Percentiles rank a stretch among this genome's conserved stretches.
Evolutionary conservation across 2,329 filamentous ascomycete genomes (phyloP).

Genomic region (Cladophialophora bantiana): DNA sequence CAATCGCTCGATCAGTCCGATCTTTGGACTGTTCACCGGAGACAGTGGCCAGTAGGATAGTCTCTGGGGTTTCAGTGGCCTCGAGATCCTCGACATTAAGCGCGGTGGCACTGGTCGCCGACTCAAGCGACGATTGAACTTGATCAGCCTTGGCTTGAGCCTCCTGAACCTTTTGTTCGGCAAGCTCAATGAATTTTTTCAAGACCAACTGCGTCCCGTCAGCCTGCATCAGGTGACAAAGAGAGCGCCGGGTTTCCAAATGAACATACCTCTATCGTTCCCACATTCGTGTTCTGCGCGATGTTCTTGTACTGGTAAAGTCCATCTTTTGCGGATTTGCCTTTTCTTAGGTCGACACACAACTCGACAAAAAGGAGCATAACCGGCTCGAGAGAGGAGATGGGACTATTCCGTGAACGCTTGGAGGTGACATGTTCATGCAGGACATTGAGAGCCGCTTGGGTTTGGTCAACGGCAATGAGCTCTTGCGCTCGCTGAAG

Average conservation of each 20-base stretch:
- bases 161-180: constrained; percentile 93
- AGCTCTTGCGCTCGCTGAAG: constrained; percentile 88
- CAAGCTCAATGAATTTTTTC: constrained; percentile 97
- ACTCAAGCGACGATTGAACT: constrained; percentile 85
- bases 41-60: constrained; percentile 94
- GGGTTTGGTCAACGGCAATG: constrained; percentile 93
- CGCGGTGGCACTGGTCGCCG: constrained; percentile 65
- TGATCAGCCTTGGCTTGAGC: constrained; percentile 96
- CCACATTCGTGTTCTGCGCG: constrained; percentile 97
- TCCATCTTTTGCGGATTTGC: constrained; percentile 97
- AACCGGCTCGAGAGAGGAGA: constrained; percentile 93
- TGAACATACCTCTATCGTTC: constrained; percentile 83
- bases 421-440: constrained; percentile 99
- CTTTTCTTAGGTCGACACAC: constrained; percentile 96
- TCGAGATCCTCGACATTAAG: constrained; percentile 86
- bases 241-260: background rate
- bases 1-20: constrained; percentile 95
- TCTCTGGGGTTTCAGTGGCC: constrained; percentile 96
- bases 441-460: constrained; percentile 89
- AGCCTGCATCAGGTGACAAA: constrained; percentile 23
- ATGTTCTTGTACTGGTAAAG: constrained; percentile 99
- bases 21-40: constrained; percentile 97
- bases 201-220: constrained; percentile 72
- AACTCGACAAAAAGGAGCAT: constrained; percentile 98
- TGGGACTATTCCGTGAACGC: constrained; percentile 95